A percentile compares a stretch with the other conserved stretches of the same genome.
phyloP scores from a whole-genome alignment of 108 stramenopile genomes.

The Schizochytrium sp. region DNA sequence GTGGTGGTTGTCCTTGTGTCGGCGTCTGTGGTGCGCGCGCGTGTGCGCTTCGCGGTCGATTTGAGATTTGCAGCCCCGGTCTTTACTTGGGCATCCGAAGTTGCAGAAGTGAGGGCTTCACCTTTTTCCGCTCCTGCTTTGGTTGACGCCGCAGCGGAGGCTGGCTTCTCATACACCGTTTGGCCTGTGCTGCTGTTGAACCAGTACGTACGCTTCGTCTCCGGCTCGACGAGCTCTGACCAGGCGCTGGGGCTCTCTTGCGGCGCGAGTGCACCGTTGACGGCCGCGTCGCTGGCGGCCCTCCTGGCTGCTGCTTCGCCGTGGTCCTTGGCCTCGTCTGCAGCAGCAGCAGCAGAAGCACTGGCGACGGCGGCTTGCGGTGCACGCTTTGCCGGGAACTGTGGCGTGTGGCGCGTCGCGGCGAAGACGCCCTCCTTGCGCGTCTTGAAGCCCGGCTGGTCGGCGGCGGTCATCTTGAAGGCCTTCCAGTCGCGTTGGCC shows the following conservation, averaged over 20 bases:
- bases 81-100: too few species aligned
- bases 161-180: background rate
- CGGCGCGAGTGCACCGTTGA: background rate
- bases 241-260: background rate
- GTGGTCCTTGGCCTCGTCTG: background rate
- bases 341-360: background rate
- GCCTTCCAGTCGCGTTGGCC: background rate
- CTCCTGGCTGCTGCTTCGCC: background rate
- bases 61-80: too few species aligned
- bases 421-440: background rate
- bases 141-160: background rate
- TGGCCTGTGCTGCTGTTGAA: background rate
- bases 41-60: too few species aligned
- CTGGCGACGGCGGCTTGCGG: background rate
- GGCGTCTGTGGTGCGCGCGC: too few species aligned
- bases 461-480: background rate
- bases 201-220: background rate
- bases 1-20: background rate
- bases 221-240: background rate
- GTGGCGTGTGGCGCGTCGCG: background rate
- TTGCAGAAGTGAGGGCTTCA: background rate
- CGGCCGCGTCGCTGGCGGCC: background rate
- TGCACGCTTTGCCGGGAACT: background rate
- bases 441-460: background rate
- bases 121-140: background rate